Evolutionary conservation across 495 filamentous ascomycete species (phyloP).

Genomic region (Lophiostoma macrostomum): DNA sequence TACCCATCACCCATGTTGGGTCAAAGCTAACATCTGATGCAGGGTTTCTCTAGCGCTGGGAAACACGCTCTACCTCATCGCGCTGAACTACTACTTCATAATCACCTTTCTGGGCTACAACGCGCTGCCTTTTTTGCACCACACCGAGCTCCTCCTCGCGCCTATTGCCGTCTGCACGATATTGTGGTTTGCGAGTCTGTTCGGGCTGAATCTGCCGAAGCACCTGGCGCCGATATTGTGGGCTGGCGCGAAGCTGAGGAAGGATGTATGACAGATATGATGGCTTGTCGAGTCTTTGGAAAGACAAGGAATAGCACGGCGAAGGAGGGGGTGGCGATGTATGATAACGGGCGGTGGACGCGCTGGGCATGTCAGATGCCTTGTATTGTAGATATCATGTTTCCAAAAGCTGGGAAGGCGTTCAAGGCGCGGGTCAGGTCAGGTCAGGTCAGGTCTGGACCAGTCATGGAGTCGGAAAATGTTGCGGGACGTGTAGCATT

Average conservation of each 20-base stretch:
- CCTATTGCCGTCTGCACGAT: constrained; percentile 60
- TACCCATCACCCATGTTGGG: neutral
- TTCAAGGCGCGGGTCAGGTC: constrained; percentile 1
- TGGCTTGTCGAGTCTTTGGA: too few species aligned
- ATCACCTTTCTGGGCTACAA: constrained; percentile 77
- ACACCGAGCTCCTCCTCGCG: constrained; percentile 66
- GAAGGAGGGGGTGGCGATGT: neutral
- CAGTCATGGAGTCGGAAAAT: too few species aligned
- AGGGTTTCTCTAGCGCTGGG: constrained; percentile 65
- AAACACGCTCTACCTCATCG: constrained; percentile 68
- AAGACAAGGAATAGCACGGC: too few species aligned
- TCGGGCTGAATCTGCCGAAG: constrained; percentile 54
- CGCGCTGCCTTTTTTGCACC: constrained; percentile 68
- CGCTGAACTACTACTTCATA: constrained; percentile 66
- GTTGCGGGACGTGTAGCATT: neutral
- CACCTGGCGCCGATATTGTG: constrained; percentile 52
- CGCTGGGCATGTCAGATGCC: neutral
- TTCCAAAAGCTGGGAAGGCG: neutral
- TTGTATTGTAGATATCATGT: neutral
- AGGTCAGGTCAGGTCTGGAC: too few species aligned
- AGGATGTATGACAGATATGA: constrained; percentile 38
- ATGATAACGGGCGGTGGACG: neutral
- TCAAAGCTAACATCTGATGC: constrained; percentile 1
- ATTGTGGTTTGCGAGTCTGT: constrained; percentile 62
- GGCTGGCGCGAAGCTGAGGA: constrained; percentile 42